A percentile compares a stretch with the other conserved stretches of the same genome.
phyloP scores from a whole-genome alignment of 2,329 filamentous ascomycete species.

The Drechslera avenae region DNA sequence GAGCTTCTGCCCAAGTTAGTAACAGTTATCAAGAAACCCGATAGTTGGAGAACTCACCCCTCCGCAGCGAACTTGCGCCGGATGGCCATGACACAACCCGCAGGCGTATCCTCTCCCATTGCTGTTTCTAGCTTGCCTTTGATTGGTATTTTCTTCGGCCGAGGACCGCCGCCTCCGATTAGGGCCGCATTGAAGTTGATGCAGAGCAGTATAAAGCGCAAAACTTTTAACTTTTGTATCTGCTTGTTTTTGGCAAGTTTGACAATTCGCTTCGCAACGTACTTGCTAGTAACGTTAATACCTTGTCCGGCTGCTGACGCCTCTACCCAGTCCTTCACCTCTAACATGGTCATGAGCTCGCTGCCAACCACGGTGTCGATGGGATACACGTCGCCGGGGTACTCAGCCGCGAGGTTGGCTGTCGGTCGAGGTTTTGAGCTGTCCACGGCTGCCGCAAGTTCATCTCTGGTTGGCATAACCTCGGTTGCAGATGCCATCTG shows the following conservation, averaged over 20 bases:
- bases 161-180: conserved; percentile 36
- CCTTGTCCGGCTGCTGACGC: conserved; percentile 63
- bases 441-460: conserved; percentile 68
- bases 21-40: neutral
- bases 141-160: conserved; percentile 59
- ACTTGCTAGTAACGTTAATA: conserved; percentile 64
- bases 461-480: conserved; percentile 69
- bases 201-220: conserved; percentile 56
- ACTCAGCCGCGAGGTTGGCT: conserved; percentile 69
- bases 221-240: conserved; percentile 54
- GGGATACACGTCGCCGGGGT: conserved; percentile 75
- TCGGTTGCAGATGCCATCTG: conserved; percentile 66
- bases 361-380: conserved; percentile 68
- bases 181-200: conserved; percentile 55
- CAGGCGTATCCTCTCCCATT: conserved; percentile 52
- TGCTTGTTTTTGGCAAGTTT: conserved; percentile 61
- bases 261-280: conserved; percentile 67
- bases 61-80: conserved; percentile 66
- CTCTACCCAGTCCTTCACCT: conserved; percentile 76
- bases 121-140: conserved; percentile 70
- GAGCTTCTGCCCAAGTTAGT: conserved; percentile 35
- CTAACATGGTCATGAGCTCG: conserved; percentile 69
- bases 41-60: conserved; percentile 22
- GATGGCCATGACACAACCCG: conserved; percentile 35
- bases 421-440: conserved; percentile 73